Percentiles rank a stretch among this genome's conserved stretches.
Evolutionary conservation across 2,329 filamentous ascomycete species (phyloP).

Genomic region (Cladosporium sp.): DNA sequence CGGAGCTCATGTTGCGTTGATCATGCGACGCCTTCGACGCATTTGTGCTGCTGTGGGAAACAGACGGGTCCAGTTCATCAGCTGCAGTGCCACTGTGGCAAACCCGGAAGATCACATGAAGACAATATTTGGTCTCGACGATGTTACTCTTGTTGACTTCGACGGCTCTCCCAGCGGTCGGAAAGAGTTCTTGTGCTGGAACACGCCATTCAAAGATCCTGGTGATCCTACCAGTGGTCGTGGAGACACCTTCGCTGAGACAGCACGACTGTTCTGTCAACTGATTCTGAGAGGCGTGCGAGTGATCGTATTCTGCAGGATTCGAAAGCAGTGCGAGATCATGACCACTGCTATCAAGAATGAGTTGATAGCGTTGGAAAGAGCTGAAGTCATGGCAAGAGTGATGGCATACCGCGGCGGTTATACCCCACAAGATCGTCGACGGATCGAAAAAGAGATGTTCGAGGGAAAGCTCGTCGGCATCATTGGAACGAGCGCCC

Average conservation of each 20-base stretch:
- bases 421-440: constrained; percentile 86
- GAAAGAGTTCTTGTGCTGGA: constrained; percentile 97
- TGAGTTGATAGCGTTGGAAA: constrained; percentile 69
- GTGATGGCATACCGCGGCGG: constrained; percentile 97
- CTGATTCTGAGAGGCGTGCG: constrained; percentile 82
- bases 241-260: constrained; percentile 76
- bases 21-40: constrained; percentile 84
- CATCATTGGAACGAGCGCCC: constrained; percentile 87
- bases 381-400: constrained; percentile 68
- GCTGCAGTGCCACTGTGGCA: constrained; percentile 92
- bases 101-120: constrained; percentile 91
- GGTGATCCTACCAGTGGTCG: constrained; percentile 81
- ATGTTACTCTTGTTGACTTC: constrained; percentile 78
- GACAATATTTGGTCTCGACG: constrained; percentile 83
- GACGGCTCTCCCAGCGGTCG: constrained; percentile 89
- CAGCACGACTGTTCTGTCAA: constrained; percentile 86
- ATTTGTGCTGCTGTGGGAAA: constrained; percentile 92
- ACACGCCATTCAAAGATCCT: constrained; percentile 90
- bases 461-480: constrained; percentile 91
- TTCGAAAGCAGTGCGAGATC: constrained; percentile 84
- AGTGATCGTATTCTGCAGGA: constrained; percentile 87
- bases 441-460: constrained; percentile 91
- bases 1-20: constrained; percentile 88
- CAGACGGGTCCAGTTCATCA: constrained; percentile 79
- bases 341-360: constrained; percentile 74